Base-by-base conservation (phyloP, 805 yeast genomes). In the Cyberlindnera petersonii region DNA sequence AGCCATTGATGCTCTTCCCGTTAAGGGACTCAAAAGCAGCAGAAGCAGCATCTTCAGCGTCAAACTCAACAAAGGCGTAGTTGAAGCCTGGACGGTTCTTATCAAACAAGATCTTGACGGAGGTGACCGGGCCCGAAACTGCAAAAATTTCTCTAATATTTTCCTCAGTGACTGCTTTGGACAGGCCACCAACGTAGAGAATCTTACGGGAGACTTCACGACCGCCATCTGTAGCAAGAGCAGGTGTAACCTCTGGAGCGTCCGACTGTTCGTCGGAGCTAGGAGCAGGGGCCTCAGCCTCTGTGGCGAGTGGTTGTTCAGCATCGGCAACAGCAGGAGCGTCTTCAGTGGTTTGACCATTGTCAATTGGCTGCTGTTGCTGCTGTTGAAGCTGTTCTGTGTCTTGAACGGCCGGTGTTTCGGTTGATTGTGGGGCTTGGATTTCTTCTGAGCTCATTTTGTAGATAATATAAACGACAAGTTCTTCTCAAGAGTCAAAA, bases 31-130 rank as follows among this genome's bases (percentile, higher is more conserved):
- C 71, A 38, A 79, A 65, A 1, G 93, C 91, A 44, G 66, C 64
- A 26, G 69, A 72, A 2, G 95, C 95, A 23, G 69, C 68, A 23
- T 64, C 67, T 28, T 76, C 71, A 35, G 64, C 65, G 19, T 70
- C 77, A 50, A 75, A 87, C 60, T 86, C 95, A 38, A 88, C 76
- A 59, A 88, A 87, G 2, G 94, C 94, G 61, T 86, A 88, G 57
- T 83, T 83, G 58, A 75, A 79, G 11, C 86, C 85, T 9, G 74
- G 75, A 47, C 71, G 69, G 59, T 84, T 85, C 60, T 84, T 85
- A 55, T 87, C 96, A 44, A 77, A 73, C 44, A 87, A 66, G 30
- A 88, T 68, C 61, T 86, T 87, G 42, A 85, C 75, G 17, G 77
- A 68, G 47, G 74, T 71, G 31, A 84, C 75, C 19, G 74, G 66